These are phyloP conservation scores for Pterocarpus macrocarpus DNA, from an alignment of 306 rosid genomes.

Conservation along the genomic window DNA sequence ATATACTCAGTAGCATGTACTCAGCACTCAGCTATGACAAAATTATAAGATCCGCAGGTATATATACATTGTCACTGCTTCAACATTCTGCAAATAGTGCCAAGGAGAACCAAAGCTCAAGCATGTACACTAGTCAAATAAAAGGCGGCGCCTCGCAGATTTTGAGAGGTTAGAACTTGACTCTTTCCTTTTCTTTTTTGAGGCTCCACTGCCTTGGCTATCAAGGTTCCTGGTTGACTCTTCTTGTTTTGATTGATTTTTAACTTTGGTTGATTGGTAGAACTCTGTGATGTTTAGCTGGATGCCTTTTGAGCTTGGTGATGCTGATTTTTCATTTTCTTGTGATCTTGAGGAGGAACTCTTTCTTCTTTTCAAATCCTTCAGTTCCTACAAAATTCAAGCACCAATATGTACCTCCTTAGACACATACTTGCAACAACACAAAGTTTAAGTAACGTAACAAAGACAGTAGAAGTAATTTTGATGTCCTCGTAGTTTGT, in stretches of 20 bases:
- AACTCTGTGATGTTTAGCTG: constrained; percentile 80
- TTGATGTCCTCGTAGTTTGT: background rate
- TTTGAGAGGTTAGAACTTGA: constrained; percentile 63
- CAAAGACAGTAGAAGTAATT: background rate
- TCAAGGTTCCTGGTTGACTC: constrained; percentile 47
- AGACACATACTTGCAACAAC: no score
- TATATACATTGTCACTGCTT: constrained; percentile 19
- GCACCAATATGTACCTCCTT: background rate
- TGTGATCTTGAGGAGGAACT: constrained; percentile 43
- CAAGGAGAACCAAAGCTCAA: background rate
- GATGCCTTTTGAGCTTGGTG: constrained; percentile 52
- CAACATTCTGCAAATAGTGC: background rate
- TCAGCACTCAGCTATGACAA: background rate
- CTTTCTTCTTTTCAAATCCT: constrained; percentile 64
- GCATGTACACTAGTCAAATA: constrained; percentile 63
- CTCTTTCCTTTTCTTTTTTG: constrained; percentile 57
- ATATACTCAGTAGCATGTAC: background rate
- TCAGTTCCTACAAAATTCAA: constrained; percentile 66
- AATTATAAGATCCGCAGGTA: background rate
- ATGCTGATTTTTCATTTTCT: constrained; percentile 53
- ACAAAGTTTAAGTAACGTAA: no score
- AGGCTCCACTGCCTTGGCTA: constrained; percentile 45
- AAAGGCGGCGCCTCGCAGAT: constrained; percentile 89
- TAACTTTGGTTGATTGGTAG: constrained; percentile 69
- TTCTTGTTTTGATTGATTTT: constrained; percentile 51